Evolutionary conservation across 164 flowering plant species (phyloP), one percentile per base, ranked within the genome.

Genomic region (Akebia trifoliata): DNA sequence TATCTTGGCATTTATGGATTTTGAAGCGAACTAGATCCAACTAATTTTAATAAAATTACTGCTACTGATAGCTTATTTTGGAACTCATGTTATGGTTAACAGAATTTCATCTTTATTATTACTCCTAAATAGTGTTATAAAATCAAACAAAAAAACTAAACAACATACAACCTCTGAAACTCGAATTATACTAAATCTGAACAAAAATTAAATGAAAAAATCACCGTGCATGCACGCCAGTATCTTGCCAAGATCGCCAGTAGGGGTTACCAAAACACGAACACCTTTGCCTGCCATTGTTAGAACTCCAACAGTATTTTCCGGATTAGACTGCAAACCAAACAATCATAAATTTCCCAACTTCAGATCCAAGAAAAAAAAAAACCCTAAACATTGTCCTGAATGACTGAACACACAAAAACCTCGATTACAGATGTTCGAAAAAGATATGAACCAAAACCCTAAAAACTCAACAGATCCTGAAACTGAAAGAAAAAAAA

Each of bases 271-370:
- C 76, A 93, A 76, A 43, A 93, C 99, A 21, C 95, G 85, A 63
- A 93, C 97, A 9, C 97, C 97, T 76, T 86, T 90, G 4, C 98
- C 97, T 1, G 92, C 94, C 98, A 93, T 93, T 22, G 98, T 90
- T 43, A 93, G 59, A 44, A 90, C 72, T 31, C 97, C 98, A 21
- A 93, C 97, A 0, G 96, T 87, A 61, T 90, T 90, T 81, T 93
- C 98, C 38, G 97, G 98, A 76, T 90, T 90, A 11, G 97, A 81
- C 98, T 89, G 70, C 71, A 65, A 31, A 57, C 17, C n/a, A 32
- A 10, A 25, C 22, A 30, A 8, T 28, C n/a, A 32, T 8, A 50
- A 42, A 53, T 25, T 48, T 26, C 2, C 54, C 31, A 40, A 43
- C 48, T n/a, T 29, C 39, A 18, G 17, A 26, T 26, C 52, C 18